Conservation (phyloP, 2,329 filamentous ascomycete species). For the Ceratocystis variospora region DNA sequence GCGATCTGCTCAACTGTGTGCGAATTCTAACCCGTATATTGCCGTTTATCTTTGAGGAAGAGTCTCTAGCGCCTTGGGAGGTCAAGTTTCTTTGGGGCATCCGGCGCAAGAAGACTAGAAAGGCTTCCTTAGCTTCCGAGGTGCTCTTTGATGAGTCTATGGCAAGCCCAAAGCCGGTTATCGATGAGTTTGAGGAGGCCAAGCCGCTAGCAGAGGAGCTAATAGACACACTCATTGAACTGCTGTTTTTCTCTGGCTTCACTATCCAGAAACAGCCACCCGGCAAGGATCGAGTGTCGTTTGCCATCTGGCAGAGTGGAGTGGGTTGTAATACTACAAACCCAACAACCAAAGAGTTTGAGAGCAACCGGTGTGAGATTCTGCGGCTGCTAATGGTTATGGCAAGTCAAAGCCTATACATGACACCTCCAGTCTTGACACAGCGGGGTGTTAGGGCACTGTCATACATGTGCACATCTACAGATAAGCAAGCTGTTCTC, state of each 20-base stretch:
- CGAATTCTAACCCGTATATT: constrained; percentile 78
- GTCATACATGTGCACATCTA: constrained; percentile 75
- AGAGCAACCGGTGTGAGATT: constrained; percentile 85
- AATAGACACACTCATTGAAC: constrained; percentile 74
- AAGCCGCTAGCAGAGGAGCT: constrained; percentile 87
- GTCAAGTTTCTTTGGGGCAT: constrained; percentile 83
- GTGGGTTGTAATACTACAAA: constrained; percentile 88
- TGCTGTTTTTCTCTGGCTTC: constrained; percentile 84
- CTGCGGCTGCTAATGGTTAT: constrained; percentile 73
- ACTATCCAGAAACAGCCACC: constrained; percentile 62
- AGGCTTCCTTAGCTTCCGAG: constrained; percentile 52
- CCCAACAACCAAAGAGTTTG: constrained; percentile 77
- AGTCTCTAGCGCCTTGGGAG: constrained; percentile 72
- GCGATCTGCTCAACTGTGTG: constrained; percentile 89
- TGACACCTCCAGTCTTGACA: constrained; percentile 64
- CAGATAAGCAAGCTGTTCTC: constrained; percentile 82
- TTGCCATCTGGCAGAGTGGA: constrained; percentile 95
- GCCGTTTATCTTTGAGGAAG: constrained; percentile 83
- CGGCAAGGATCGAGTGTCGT: constrained; percentile 67
- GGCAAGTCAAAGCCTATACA: constrained; percentile 86
- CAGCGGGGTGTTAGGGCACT: constrained; percentile 70
- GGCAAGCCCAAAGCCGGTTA: constrained; percentile 31
- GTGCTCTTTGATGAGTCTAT: constrained; percentile 71
- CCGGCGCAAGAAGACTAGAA: constrained; percentile 57
- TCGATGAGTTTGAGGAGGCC: constrained; percentile 59